Base-by-base conservation (phyloP, 352 stramenopile species). In the Globisporangium paddicum region DNA sequence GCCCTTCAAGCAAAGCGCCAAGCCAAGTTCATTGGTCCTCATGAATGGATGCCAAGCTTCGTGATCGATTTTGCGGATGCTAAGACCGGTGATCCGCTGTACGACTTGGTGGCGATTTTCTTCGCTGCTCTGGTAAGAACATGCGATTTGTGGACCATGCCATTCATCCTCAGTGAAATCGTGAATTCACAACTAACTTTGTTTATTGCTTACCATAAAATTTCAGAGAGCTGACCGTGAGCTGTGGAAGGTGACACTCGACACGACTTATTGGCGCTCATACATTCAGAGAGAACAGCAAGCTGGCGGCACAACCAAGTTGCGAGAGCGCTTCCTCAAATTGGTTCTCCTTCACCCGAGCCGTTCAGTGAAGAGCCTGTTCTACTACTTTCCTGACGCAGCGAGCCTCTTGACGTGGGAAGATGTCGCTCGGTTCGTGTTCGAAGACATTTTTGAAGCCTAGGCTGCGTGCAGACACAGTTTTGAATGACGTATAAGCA, bases 51-150 rank as follows among this genome's bases (percentile, higher is more conserved):
- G 51, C 82, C 86, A 7, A 71, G 62, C 11, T 77, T 76, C 9
- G 79, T 96, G 56, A 93, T 96, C 59, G 87, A 96, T 57, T 95
- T 95, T 62, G 87, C 86, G 0, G 87, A 96, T 62, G 70, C 79
- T 60, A 94, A 94, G 77, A 89, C 75, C 0, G 87, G 86, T 25
- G 87, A 96, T 63, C 84, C 86, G 50, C 51, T 96, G 14, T 96
- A 90, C 61, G 87, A 96, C 51, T 69, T 96, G 23, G 74, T 95
- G 11, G 80, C 86, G 7, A 62, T 95, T 25, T 86, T 93, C 58
- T 90, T 93, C 60, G 75, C 82, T 19, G 75, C 79, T 32, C 53
- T 95, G 75, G 86, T 95, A 71, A 58, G 80, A 64, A 13, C 10
- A n/a, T 37, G 34, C 14, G 34, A 16, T 6, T 11, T 34, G 14